phyloP scores from a whole-genome alignment of 2,329 filamentous ascomycete species.

The Colletotrichum sp. region DNA sequence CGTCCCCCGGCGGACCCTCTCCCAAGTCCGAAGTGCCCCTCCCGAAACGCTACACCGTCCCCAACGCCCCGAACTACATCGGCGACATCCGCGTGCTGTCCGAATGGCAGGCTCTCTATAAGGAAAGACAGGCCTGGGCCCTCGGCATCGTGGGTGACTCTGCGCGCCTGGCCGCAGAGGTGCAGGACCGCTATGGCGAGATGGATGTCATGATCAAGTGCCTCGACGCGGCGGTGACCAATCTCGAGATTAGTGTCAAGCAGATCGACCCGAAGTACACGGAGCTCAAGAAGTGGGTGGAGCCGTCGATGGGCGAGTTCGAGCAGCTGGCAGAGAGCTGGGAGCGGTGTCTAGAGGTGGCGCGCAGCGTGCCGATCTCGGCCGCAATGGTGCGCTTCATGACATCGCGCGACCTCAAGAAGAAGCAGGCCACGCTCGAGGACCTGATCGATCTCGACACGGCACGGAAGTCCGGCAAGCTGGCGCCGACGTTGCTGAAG shows the following conservation, averaged over 20 bases:
- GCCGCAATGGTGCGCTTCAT: constrained; percentile 71
- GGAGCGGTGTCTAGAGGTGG: constrained; percentile 71
- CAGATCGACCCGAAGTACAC: constrained; percentile 73
- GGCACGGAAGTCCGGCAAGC: constrained; percentile 73
- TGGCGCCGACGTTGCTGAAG: constrained; percentile 62
- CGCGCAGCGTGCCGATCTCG: constrained; percentile 69
- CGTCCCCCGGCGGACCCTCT: constrained; percentile 48
- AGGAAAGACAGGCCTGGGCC: constrained; percentile 81
- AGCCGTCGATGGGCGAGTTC: constrained; percentile 71
- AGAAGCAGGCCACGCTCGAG: constrained; percentile 65
- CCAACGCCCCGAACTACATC: constrained; percentile 81
- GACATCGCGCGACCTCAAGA: constrained; percentile 51
- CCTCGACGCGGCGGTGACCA: constrained; percentile 84
- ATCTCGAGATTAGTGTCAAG: constrained; percentile 78
- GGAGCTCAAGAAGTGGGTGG: constrained; percentile 75
- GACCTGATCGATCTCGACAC: constrained; percentile 79
- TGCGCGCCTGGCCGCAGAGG: constrained; percentile 64
- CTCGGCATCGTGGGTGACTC: constrained; percentile 73
- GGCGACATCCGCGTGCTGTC: constrained; percentile 79
- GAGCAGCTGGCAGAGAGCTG: constrained; percentile 66
- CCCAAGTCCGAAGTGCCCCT: constrained; percentile 54
- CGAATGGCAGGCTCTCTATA: constrained; percentile 90
- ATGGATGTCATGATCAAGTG: constrained; percentile 80
- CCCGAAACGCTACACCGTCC: constrained; percentile 61
- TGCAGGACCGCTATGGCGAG: constrained; percentile 72